Percentiles rank a stretch among this genome's conserved stretches.
phyloP scores from a whole-genome alignment of 345 rosid species.

The Moringa oleifera region DNA sequence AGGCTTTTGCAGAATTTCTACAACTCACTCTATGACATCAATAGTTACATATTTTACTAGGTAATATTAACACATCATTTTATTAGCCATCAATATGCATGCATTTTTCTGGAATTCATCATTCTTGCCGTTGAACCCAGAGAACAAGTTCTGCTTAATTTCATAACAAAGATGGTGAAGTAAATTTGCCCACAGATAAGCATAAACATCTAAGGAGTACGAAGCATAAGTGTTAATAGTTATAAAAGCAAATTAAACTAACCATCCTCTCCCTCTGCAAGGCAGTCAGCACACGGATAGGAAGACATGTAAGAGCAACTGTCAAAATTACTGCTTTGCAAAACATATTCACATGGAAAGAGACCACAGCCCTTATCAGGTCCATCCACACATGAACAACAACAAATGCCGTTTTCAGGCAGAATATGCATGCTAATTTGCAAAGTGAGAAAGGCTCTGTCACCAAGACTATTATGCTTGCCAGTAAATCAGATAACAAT shows the following conservation, averaged over 20 bases:
- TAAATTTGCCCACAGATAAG: no score
- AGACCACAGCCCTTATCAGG: constrained; percentile 40
- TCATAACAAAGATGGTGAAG: no score
- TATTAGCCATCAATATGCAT: no score
- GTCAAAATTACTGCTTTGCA: constrained; percentile 41
- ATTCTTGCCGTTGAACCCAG: no score
- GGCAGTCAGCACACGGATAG: constrained; percentile 47
- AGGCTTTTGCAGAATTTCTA: no score
- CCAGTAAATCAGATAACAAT: constrained; percentile 25
- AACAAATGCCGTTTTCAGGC: constrained; percentile 36
- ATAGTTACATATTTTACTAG: no score
- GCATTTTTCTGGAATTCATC: no score
- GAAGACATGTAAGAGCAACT: constrained; percentile 49
- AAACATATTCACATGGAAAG: constrained; percentile 39
- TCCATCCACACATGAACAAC: constrained; percentile 47
- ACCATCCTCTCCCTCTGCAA: constrained; percentile 68
- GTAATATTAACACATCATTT: no score
- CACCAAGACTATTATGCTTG: constrained; percentile 23
- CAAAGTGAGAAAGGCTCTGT: constrained; percentile 41
- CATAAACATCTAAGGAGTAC: no score
- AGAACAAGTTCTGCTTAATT: no score
- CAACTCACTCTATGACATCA: no score
- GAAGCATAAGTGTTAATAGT: neutral
- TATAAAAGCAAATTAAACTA: constrained; percentile 13
- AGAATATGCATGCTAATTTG: constrained; percentile 30